Conservation (phyloP, 495 filamentous ascomycete genomes). For the Penicillium malachiteum region DNA sequence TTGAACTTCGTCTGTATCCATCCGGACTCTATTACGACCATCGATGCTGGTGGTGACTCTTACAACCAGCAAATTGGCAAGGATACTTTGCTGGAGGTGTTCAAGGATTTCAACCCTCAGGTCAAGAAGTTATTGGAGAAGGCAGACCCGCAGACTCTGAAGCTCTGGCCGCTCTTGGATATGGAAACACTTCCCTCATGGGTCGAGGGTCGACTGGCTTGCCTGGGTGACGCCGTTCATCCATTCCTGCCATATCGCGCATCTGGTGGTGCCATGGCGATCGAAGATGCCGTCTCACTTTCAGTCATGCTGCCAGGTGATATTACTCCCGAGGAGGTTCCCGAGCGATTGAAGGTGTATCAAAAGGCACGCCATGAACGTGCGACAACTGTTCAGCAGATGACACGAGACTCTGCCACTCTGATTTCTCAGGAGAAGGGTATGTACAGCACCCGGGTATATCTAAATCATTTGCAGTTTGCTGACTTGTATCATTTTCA, state of each 20-base stretch:
- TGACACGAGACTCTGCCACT: slow-evolving; percentile 36
- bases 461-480: neutral
- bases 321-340: slow-evolving; percentile 39
- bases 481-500: neutral
- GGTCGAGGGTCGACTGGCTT: slow-evolving; percentile 46
- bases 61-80: slow-evolving; percentile 51
- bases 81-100: slow-evolving; percentile 50
- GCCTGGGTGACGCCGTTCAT: slow-evolving; percentile 64
- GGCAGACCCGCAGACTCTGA: slow-evolving; percentile 48
- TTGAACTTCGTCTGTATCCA: slow-evolving; percentile 64
- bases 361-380: slow-evolving; percentile 54
- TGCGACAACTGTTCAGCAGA: slow-evolving; percentile 55
- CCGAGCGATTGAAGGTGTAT: slow-evolving; percentile 56
- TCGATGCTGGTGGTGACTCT: slow-evolving; percentile 27
- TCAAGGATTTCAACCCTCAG: slow-evolving; percentile 46
- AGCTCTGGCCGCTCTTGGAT: slow-evolving; percentile 60
- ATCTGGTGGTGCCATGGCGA: slow-evolving; percentile 56
- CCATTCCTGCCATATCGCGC: slow-evolving; percentile 58
- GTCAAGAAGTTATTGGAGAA: slow-evolving; percentile 46
- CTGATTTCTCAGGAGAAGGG: slow-evolving; percentile 16
- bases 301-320: slow-evolving; percentile 49
- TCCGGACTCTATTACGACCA: slow-evolving; percentile 43
- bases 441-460: slow-evolving; percentile 4
- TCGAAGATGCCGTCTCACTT: slow-evolving; percentile 62
- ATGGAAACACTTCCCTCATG: slow-evolving; percentile 56